Conservation (phyloP, 2,329 filamentous ascomycete species). For the Clarireedia paspali region DNA sequence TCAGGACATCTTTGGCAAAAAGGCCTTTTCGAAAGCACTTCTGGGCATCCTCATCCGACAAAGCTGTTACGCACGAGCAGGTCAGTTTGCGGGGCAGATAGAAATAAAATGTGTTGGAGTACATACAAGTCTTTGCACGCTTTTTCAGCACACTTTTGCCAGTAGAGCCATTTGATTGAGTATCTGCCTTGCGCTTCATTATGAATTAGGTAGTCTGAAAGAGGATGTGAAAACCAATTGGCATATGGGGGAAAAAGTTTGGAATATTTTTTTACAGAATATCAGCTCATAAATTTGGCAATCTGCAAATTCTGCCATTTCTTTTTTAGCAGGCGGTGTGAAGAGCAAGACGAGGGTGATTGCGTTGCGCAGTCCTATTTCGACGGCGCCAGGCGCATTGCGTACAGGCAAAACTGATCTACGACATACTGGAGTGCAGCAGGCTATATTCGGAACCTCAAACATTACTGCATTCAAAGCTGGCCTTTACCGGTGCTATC, state of each 20-base stretch:
- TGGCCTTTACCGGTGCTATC: too few species aligned
- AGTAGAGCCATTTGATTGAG: slow-evolving; percentile 34
- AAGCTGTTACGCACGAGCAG: slow-evolving; percentile 15
- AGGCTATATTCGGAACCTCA: too few species aligned
- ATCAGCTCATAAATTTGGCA: slow-evolving; percentile 9
- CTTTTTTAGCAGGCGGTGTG: slow-evolving; percentile 1
- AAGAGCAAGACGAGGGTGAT: neutral
- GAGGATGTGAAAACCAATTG: neutral
- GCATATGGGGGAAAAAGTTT: neutral
- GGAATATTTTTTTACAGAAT: neutral
- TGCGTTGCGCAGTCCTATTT: too few species aligned
- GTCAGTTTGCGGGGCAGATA: slow-evolving; percentile 14
- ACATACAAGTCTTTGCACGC: slow-evolving; percentile 39
- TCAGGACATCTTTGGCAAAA: slow-evolving; percentile 51
- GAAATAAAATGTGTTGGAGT: slow-evolving; percentile 9
- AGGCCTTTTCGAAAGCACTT: slow-evolving; percentile 56
- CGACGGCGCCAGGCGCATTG: too few species aligned
- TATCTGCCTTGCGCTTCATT: slow-evolving; percentile 55
- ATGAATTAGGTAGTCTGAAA: slow-evolving; percentile 15
- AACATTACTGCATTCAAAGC: too few species aligned
- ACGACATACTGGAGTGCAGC: too few species aligned
- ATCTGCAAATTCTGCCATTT: neutral
- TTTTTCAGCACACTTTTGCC: slow-evolving; percentile 40
- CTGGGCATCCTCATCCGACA: slow-evolving; percentile 26
- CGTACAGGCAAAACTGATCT: too few species aligned